These are phyloP conservation scores for Rhynchospora breviuscula DNA, from an alignment of 176 grass and related monocot genomes.

Conservation along the genomic window DNA sequence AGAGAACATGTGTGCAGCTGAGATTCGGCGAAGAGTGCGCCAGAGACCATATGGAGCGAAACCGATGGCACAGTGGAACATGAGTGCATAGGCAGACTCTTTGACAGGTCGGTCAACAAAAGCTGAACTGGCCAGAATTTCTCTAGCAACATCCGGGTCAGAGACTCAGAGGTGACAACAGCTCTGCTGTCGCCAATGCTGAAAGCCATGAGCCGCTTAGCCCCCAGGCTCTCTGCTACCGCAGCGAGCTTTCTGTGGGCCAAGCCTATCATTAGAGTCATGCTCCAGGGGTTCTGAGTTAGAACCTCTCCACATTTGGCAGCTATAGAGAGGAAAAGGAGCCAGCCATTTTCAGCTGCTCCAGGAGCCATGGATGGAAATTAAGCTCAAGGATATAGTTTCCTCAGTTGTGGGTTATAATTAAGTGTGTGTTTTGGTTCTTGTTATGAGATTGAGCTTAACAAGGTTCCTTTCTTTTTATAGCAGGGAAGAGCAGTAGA, in stretches of 20 bases:
- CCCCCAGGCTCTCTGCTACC: not conserved
- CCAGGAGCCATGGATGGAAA: slow-evolving; percentile 38
- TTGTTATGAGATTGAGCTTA: too few relatives aligned
- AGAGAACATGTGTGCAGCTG: slow-evolving; percentile 70
- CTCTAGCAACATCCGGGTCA: slow-evolving; percentile 62
- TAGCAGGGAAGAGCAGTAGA: too few relatives aligned
- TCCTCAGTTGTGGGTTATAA: too few relatives aligned
- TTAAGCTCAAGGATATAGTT: too few relatives aligned
- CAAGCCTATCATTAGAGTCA: slow-evolving; percentile 79
- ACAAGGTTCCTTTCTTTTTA: too few relatives aligned
- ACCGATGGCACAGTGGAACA: slow-evolving; percentile 93
- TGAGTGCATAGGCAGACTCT: slow-evolving; percentile 72
- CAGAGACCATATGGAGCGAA: slow-evolving; percentile 72
- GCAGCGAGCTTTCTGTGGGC: slow-evolving; percentile 65
- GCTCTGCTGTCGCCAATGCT: slow-evolving; percentile 54
- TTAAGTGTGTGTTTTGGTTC: too few relatives aligned
- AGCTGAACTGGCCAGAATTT: slow-evolving; percentile 46
- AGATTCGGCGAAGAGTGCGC: slow-evolving; percentile 61
- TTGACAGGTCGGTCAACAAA: slow-evolving; percentile 82
- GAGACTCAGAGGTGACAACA: slow-evolving; percentile 52
- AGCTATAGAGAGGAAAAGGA: slow-evolving; percentile 45
- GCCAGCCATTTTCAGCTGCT: slow-evolving; percentile 31
- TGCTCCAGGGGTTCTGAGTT: slow-evolving; percentile 36
- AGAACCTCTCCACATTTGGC: slow-evolving; percentile 38
- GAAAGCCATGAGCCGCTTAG: slow-evolving; percentile 60